These are phyloP conservation scores for Monosporascus sp. DNA, from an alignment of 2,329 filamentous ascomycete genomes.

Conservation along the genomic window DNA sequence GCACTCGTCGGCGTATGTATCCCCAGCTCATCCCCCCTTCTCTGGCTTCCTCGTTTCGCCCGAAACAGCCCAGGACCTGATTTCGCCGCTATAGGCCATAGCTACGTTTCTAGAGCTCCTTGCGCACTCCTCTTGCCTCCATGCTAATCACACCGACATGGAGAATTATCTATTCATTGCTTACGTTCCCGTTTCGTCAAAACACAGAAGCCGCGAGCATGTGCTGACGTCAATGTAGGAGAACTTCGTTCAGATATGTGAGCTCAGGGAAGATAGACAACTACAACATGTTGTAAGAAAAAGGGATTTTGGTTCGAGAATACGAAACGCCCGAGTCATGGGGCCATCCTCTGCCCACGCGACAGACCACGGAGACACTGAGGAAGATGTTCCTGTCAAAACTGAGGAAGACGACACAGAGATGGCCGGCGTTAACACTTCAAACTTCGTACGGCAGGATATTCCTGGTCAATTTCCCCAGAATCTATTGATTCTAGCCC, in stretches of 20 bases:
- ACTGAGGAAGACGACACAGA: constrained; percentile 35
- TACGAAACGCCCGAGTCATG: constrained; percentile 73
- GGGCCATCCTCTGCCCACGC: constrained; percentile 46
- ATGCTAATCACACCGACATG: background rate
- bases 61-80: too few species aligned
- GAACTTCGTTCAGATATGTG: constrained; percentile 73
- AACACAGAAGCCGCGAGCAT: background rate
- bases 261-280: constrained; percentile 63
- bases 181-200: background rate
- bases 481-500: constrained; percentile 73
- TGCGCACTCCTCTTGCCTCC: too few species aligned
- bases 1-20: constrained; percentile 72
- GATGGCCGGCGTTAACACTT: constrained; percentile 26
- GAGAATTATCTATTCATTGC: background rate
- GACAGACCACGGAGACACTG: constrained; percentile 25
- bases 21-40: background rate
- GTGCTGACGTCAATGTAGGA: constrained; percentile 44
- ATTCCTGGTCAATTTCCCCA: constrained; percentile 50
- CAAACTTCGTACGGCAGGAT: constrained; percentile 9
- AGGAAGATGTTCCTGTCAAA: constrained; percentile 25
- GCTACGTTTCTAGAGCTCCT: too few species aligned
- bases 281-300: constrained; percentile 74
- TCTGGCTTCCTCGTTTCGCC: background rate
- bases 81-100: too few species aligned
- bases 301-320: constrained; percentile 70